Evolutionary conservation across 2,329 filamentous ascomycete genomes (phyloP).

Genomic region (Dendryphion nanum): DNA sequence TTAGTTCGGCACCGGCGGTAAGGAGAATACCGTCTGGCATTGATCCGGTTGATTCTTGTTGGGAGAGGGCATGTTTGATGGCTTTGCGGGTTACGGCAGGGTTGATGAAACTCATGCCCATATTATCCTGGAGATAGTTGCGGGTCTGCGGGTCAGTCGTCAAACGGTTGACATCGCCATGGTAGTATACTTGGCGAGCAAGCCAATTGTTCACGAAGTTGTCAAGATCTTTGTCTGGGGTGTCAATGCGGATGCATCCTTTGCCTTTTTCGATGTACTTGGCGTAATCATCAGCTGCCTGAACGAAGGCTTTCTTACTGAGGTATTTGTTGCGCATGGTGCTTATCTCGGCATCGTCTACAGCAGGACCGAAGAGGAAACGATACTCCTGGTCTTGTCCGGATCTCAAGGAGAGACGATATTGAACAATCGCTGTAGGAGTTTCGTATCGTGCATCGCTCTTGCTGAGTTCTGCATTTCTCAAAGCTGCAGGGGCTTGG

Average conservation of each 20-base stretch:
- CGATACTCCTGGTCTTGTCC: slow-evolving; percentile 49
- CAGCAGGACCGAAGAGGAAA: slow-evolving; percentile 57
- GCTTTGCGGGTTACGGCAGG: slow-evolving; percentile 50
- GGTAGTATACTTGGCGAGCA: slow-evolving; percentile 58
- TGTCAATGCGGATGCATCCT: slow-evolving; percentile 54
- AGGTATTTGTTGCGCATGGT: slow-evolving; percentile 50
- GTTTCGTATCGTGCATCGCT: slow-evolving; percentile 58
- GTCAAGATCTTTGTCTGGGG: slow-evolving; percentile 55
- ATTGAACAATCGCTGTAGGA: slow-evolving; percentile 55
- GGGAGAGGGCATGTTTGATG: slow-evolving; percentile 51
- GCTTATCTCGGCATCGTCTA: slow-evolving; percentile 52
- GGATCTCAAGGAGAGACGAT: slow-evolving; percentile 43
- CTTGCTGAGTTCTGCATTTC: slow-evolving; percentile 40
- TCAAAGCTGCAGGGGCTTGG: slow-evolving; percentile 50
- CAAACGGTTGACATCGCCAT: slow-evolving; percentile 59
- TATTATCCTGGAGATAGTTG: slow-evolving; percentile 61
- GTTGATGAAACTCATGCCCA: slow-evolving; percentile 60
- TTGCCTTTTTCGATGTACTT: slow-evolving; percentile 51
- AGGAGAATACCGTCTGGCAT: slow-evolving; percentile 60
- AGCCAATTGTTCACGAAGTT: slow-evolving; percentile 62
- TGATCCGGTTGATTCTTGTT: slow-evolving; percentile 55
- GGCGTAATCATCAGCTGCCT: slow-evolving; percentile 49
- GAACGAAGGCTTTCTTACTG: slow-evolving; percentile 48
- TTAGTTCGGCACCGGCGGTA: slow-evolving; percentile 54
- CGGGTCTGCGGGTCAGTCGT: slow-evolving; percentile 60